Evolutionary conservation across 345 rosid species (phyloP), one percentile per base, ranked within the genome.

Genomic region (Rhizophora apiculata): DNA sequence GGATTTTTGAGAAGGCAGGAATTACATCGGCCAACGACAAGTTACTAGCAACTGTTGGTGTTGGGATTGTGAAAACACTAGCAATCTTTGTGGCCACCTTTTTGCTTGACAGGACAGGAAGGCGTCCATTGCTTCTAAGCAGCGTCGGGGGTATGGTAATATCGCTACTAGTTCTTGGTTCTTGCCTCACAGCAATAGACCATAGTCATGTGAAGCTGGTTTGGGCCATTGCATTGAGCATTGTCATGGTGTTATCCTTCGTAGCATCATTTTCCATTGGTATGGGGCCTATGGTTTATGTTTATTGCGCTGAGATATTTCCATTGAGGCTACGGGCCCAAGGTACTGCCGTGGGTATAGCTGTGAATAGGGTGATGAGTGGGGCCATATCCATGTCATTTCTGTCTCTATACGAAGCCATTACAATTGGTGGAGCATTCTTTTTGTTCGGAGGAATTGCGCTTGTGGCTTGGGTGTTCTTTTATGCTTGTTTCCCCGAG

Each of bases 241-340:
- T 92, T 49, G 11, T 86, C 0, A 83, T 84, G 36, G 90, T 88
- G 20, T 66, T 92, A 51, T 71, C 83, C 6, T 87, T 74, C 71
- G 99, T 92, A 30, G 85, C 90, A 1, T 68, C 74, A 52, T 95
- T 92, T 71, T 92, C 98, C 0, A 89, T 95, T 3, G 99, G 99
- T 48, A 73, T 93, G 78, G 98, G 99, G 10, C 99, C 98, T 0
- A 81, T 92, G 26, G 63, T 93, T 1, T 87, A 90, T 89, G 97
- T 95, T 1, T 95, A 92, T 62, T 84, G 85, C 75, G 76, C 96
- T 1, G 99, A 95, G 85, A 89, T 95, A 18, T 89, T 95, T 53
- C 99, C 99, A 7, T 67, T 96, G 74, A 68, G 83, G 73, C 78
- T 95, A 58, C 88, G 99, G 4, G 96, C 98, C 0, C 98, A 92